Evolutionary conservation across 2,329 filamentous ascomycete genomes (phyloP).

Genomic region (Diaporthe humulicola): DNA sequence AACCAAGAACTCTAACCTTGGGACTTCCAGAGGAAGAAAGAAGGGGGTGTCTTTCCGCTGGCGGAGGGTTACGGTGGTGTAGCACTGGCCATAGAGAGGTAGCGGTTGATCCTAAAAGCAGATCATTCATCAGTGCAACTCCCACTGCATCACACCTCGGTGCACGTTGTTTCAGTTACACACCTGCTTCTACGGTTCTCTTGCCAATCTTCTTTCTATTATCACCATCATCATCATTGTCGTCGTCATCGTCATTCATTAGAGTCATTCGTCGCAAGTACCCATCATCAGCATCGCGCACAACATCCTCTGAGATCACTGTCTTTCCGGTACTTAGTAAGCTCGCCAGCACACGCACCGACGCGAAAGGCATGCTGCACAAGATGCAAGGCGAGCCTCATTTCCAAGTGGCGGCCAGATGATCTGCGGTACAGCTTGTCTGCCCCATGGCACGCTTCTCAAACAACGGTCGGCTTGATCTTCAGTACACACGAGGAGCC

Average conservation of each 20-base stretch:
- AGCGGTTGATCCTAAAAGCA: not conserved
- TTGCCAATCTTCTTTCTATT: not conserved
- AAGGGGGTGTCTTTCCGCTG: not conserved
- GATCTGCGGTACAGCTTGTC: constrained; percentile 27
- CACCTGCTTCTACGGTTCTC: not conserved
- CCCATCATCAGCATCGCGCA: not conserved
- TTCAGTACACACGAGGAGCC: not conserved
- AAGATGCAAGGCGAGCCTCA: constrained; percentile 24
- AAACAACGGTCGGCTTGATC: constrained; percentile 26
- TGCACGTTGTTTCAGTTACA: constrained; percentile 10
- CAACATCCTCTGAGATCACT: not conserved
- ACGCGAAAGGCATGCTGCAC: constrained; percentile 2
- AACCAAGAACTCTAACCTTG: not conserved
- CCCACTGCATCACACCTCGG: constrained; percentile 15
- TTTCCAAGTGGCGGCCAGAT: constrained; percentile 16
- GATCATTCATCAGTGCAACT: constrained; percentile 32
- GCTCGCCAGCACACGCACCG: not conserved
- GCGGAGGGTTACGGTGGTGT: not conserved
- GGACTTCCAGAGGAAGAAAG: not conserved
- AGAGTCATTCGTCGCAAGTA: not conserved
- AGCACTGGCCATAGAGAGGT: not conserved
- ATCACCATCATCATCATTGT: not conserved
- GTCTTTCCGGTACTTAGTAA: not conserved
- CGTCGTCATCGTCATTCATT: not conserved
- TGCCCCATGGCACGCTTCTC: constrained; percentile 21